phyloP scores from a whole-genome alignment of 2,329 filamentous ascomycete genomes.

The Trichoderma sp. region DNA sequence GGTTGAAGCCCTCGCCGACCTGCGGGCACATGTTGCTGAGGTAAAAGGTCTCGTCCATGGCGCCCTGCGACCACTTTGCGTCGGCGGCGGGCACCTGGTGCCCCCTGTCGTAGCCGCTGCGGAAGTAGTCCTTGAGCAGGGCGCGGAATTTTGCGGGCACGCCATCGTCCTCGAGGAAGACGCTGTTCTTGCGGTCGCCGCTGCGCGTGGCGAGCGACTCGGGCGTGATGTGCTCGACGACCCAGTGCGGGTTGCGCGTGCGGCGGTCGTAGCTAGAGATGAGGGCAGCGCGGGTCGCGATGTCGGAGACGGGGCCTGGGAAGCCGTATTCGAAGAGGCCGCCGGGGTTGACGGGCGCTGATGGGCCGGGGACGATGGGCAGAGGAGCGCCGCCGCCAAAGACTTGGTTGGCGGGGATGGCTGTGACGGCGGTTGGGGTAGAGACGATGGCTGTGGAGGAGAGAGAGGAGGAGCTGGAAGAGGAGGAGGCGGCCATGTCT shows the following conservation, averaged over 20 bases:
- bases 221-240: slow-evolving; percentile 93
- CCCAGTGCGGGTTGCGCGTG: slow-evolving; percentile 91
- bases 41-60: slow-evolving; percentile 94
- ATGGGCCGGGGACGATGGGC: slow-evolving; percentile 35
- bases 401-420: slow-evolving; percentile 63
- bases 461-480: slow-evolving; percentile 42
- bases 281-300: slow-evolving; percentile 75
- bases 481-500: slow-evolving; percentile 41
- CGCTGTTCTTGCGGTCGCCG: slow-evolving; percentile 82
- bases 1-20: slow-evolving; percentile 96
- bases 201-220: slow-evolving; percentile 74
- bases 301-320: slow-evolving; percentile 84
- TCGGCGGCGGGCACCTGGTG: slow-evolving; percentile 98
- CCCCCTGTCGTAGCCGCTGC: slow-evolving; percentile 91
- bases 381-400: slow-evolving; percentile 43
- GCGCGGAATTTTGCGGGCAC: slow-evolving; percentile 89
- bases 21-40: slow-evolving; percentile 98
- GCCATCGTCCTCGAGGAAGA: slow-evolving; percentile 77
- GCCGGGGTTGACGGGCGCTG: slow-evolving; percentile 68
- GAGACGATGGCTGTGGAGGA: slow-evolving; percentile 38
- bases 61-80: slow-evolving; percentile 89
- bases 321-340: slow-evolving; percentile 88
- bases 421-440: slow-evolving; percentile 37
- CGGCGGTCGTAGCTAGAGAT: slow-evolving; percentile 90
- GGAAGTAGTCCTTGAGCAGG: slow-evolving; percentile 90